Evolutionary conservation across 1,284 basidiomycete genomes (phyloP).

Genomic region (Trametes pubescens): DNA sequence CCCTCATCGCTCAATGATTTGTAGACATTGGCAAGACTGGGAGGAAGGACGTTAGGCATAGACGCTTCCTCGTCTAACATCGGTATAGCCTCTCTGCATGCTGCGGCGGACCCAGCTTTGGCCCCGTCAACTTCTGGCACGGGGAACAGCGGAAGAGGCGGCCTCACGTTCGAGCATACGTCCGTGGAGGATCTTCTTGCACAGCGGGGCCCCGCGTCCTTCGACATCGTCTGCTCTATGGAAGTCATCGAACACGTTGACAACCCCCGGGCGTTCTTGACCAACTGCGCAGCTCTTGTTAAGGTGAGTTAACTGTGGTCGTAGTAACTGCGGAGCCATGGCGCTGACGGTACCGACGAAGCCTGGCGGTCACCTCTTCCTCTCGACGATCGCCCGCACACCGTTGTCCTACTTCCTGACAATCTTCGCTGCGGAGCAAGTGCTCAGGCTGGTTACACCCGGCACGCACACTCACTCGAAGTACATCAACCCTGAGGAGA

Average conservation of each 20-base stretch:
- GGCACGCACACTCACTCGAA: conserved; percentile 96
- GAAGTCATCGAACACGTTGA: conserved; percentile 99
- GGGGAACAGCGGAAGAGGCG: conserved; percentile 37
- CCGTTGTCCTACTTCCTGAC: conserved; percentile 90
- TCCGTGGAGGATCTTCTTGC: conserved; percentile 79
- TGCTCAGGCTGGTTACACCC: conserved; percentile 83
- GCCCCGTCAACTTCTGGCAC: conserved; percentile 17
- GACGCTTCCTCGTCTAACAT: conserved; percentile 94
- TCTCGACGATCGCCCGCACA: conserved; percentile 97
- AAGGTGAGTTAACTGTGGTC: conserved; percentile 63
- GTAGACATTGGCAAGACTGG: conserved; percentile 88
- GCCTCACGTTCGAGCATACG: conserved; percentile 75
- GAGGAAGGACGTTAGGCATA: conserved; percentile 87
- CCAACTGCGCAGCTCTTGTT: conserved; percentile 82
- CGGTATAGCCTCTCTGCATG: conserved; percentile 86
- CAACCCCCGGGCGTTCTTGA: conserved; percentile 86
- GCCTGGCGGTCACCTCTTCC: conserved; percentile 95
- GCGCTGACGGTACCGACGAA: conserved; percentile 42
- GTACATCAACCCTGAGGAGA: conserved; percentile 89
- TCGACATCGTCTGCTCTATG: conserved; percentile 97
- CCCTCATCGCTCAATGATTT: neutral
- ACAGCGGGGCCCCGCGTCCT: conserved; percentile 62
- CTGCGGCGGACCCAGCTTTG: conserved; percentile 76
- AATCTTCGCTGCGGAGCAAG: conserved; percentile 89
- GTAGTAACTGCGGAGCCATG: neutral